Conservation (phyloP, 257 asterid genomes). For the Salvia splendens region DNA sequence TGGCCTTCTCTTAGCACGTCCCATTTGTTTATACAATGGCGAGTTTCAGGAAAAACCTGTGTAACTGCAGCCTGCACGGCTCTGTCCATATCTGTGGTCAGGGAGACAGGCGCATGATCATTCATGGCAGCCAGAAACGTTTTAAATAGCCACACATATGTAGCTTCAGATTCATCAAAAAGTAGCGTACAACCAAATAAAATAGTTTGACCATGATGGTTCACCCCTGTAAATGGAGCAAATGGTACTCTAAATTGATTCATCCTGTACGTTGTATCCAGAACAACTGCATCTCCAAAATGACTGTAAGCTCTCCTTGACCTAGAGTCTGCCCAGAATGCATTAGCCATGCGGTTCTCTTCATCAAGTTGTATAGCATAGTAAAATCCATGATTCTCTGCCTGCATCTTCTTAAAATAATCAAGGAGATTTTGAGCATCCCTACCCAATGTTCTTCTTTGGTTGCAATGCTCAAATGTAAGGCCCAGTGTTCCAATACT, state of each 20-base stretch:
- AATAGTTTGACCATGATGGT: slow-evolving; percentile 86
- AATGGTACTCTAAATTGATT: slow-evolving; percentile 72
- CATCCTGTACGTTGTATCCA: slow-evolving; percentile 64
- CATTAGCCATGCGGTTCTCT: slow-evolving; percentile 67
- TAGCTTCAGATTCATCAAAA: slow-evolving; percentile 83
- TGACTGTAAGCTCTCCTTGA: slow-evolving; percentile 72
- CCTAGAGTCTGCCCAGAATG: slow-evolving; percentile 85
- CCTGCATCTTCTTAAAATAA: slow-evolving; percentile 79
- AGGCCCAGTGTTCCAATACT: slow-evolving; percentile 37
- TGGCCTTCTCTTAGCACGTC: slow-evolving; percentile 77
- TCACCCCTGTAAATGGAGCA: slow-evolving; percentile 89
- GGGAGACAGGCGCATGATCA: slow-evolving; percentile 61
- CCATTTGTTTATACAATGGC: slow-evolving; percentile 81
- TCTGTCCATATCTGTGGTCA: slow-evolving; percentile 73
- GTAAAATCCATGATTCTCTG: slow-evolving; percentile 74
- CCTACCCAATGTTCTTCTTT: slow-evolving; percentile 62
- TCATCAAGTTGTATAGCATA: slow-evolving; percentile 81
- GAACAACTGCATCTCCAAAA: slow-evolving; percentile 73
- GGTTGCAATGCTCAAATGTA: slow-evolving; percentile 43
- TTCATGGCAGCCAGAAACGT: slow-evolving; percentile 86
- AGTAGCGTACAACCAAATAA: slow-evolving; percentile 86
- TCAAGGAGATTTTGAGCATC: slow-evolving; percentile 76
- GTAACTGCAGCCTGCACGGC: slow-evolving; percentile 58
- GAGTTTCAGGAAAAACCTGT: slow-evolving; percentile 72
- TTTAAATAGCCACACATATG: slow-evolving; percentile 81